Base-by-base conservation (phyloP, 208 protist genomes). In the Trypanosoma conorhini region DNA sequence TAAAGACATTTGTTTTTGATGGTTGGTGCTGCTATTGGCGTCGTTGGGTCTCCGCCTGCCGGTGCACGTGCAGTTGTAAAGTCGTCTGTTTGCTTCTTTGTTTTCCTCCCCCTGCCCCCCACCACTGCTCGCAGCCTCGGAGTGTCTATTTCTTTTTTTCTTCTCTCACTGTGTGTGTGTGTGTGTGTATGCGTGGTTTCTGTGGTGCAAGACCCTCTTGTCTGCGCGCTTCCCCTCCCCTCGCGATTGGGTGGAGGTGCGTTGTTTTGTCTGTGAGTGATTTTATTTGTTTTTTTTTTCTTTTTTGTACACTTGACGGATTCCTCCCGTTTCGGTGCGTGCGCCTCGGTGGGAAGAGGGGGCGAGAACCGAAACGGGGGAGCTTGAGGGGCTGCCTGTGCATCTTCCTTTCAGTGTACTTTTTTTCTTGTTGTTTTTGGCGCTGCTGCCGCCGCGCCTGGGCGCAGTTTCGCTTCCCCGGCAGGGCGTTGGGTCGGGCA, bases 151-250 rank as follows among this genome's bases (percentile, higher is more conserved):
- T 38, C 2, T 38, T 38, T 9, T 38, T 38, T 9, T 38, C 33
- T 38, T 62, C 60, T 52, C 30, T 26, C 28, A 51, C 4, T 70
- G 22, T 54, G 35, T 76, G 70, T 70, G 55, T 62, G 48, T 61
- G 26, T 65, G 22, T 42, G 57, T 70, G 22, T 35, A 28, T 57
- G 50, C 22, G 54, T 19, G 38, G 19, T 65, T 42, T 50, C 33
- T 50, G 15, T 38, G 44, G 24, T 35, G 44, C 30, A 24, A 7
- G 22, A 21, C 33, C 7, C 2, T 38, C 33, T 7, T 38, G 33
- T 7, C 33, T 7, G 7, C 33, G 33, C 7, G 33, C 7, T 9
- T 38, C 33, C 33, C 33, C 7, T 9, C 7, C 33, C 33, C 33
- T 38, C 33, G 7, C 33, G 7, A 38, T 38, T 38, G 33, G 33